These are phyloP conservation scores for Mimosa pudica DNA, from an alignment of 306 rosid genomes.

Conservation along the genomic window DNA sequence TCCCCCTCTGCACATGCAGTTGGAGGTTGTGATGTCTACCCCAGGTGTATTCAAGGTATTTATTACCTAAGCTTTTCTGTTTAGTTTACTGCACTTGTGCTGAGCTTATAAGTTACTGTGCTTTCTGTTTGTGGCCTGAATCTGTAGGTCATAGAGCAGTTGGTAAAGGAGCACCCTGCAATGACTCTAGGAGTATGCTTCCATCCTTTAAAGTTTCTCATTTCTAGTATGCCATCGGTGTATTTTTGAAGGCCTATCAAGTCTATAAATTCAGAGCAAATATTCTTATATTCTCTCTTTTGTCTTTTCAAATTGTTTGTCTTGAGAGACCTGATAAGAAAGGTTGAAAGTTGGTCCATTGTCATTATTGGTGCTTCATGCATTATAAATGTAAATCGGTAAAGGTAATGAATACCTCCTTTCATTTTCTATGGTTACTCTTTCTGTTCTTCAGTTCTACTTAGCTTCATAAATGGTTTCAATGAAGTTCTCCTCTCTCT, in stretches of 20 bases:
- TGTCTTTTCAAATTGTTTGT: conserved; percentile 2
- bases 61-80: conserved; percentile 24
- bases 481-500: neutral
- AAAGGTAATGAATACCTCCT: neutral
- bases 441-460: neutral
- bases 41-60: conserved; percentile 94
- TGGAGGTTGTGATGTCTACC: conserved; percentile 86
- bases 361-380: neutral
- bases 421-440: neutral
- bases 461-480: neutral
- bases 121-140: conserved; percentile 21
- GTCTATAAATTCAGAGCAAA: conserved; percentile 14
- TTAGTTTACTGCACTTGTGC: conserved; percentile 23
- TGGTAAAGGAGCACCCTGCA: conserved; percentile 74
- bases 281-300: conserved; percentile 15
- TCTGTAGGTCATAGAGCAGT: conserved; percentile 68
- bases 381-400: conserved; percentile 21
- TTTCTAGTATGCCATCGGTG: conserved; percentile 7
- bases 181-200: conserved; percentile 64
- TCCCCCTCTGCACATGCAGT: conserved; percentile 53
- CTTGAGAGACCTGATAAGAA: neutral
- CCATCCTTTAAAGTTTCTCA: conserved; percentile 26
- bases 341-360: conserved; percentile 14
- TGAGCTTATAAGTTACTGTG: conserved; percentile 32
- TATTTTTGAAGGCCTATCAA: conserved; percentile 18